phyloP scores from a whole-genome alignment of 306 rosid species.

The Acacia crassicarpa region DNA sequence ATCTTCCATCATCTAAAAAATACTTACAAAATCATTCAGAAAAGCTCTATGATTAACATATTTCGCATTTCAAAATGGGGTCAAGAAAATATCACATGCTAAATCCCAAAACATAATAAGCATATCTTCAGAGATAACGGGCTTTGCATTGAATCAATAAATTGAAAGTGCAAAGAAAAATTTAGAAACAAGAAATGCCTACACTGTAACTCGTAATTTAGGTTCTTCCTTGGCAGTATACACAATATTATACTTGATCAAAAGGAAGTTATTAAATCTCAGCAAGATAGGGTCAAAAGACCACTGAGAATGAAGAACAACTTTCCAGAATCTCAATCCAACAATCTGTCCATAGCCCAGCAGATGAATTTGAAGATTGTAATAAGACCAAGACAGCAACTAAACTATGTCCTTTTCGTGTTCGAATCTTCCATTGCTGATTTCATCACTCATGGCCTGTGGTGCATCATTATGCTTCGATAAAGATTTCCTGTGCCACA shows the following conservation, averaged over 20 bases:
- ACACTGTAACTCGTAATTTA: constrained; percentile 23
- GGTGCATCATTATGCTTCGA: constrained; percentile 13
- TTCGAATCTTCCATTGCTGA: constrained; percentile 23
- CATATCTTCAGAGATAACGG: not conserved
- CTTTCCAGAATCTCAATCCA: constrained; percentile 12
- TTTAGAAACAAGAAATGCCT: constrained; percentile 24
- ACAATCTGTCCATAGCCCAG: constrained; percentile 24
- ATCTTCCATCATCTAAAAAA: not conserved
- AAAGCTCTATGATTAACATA: not conserved
- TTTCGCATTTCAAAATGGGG: not conserved
- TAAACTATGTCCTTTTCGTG: constrained; percentile 20
- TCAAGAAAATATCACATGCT: not conserved
- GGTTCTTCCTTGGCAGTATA: constrained; percentile 26
- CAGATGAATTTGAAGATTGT: constrained; percentile 28
- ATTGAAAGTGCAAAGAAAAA: constrained; percentile 12
- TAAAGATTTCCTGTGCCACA: constrained; percentile 34
- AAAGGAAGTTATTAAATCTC: constrained; percentile 29
- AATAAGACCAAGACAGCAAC: constrained; percentile 25
- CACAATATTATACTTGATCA: constrained; percentile 26
- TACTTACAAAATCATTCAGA: not conserved
- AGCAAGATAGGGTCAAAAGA: constrained; percentile 11
- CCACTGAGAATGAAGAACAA: constrained; percentile 2
- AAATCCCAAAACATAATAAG: not conserved
- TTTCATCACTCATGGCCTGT: not conserved
- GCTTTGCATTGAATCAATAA: constrained; percentile 37